Evolutionary conservation across 2,329 filamentous ascomycete species (phyloP), one percentile per base, ranked within the genome.

Genomic region (Chaetomiaceae sp.): DNA sequence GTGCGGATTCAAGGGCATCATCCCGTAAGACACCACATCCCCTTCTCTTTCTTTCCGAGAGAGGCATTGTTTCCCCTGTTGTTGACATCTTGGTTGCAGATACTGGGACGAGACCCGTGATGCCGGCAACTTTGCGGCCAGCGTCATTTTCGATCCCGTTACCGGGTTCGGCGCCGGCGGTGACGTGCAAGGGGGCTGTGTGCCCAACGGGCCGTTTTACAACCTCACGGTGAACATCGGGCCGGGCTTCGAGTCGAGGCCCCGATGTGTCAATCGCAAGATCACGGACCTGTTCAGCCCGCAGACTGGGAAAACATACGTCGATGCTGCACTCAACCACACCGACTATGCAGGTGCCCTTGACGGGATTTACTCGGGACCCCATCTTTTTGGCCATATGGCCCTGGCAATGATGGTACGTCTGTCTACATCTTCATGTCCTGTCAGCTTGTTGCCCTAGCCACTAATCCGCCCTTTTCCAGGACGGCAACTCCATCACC

Each of bases 41-140:
- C 37, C 25, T 9, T 27, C 9, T 9, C 6, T 9, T 27, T 9
- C 25, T 9, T 27, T 9, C 5, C 25, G 9, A 6, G 25, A 27
- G n/a, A n/a, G n/a, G n/a, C n/a, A n/a, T n/a, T 27, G 9, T 27
- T 27, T 6, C 9, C 25, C 9, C 25, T 27, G 25, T 27, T 39
- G 37, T 39, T 39, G 17, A 19, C 37, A 20, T 23, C 17, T 22
- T 17, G 17, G 5, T 8, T 23, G 20, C 20, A 48, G 46, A 7
- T 48, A 48, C 36, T 48, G 46, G 46, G 46, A 48, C 36, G 46
- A 48, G 15, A 48, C 46, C 19, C 46, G 46, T 6, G 46, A 48
- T 17, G 46, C 46, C 17, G 46, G 46, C 11, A 39, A 25, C 12
- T 48, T 48, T 23, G 39, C 46, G 1, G 15, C n/a, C 9, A 45